These are phyloP conservation scores for Penstemon eatonii DNA, from an alignment of 257 asterid species.

Conservation along the genomic window DNA sequence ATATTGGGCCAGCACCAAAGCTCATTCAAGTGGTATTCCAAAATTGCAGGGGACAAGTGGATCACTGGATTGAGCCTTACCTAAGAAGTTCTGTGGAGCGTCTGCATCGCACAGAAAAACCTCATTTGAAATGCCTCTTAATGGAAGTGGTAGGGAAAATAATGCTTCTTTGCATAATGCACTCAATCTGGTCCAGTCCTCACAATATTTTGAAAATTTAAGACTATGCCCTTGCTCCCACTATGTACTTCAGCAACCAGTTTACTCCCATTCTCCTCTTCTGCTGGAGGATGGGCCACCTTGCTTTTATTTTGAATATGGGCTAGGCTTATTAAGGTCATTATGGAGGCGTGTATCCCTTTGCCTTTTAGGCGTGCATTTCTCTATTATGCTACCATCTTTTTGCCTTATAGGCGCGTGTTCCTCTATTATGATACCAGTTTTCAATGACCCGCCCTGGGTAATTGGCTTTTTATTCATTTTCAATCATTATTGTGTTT, in stretches of 20 bases:
- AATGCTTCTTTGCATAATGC: neutral
- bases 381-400: no score
- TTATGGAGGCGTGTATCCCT: no score
- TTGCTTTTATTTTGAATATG: no score
- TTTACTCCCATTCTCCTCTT: no score
- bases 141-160: constrained; percentile 76
- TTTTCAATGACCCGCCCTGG: no score
- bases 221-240: neutral
- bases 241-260: no score
- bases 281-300: no score
- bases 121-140: constrained; percentile 76
- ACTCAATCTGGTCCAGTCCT: neutral
- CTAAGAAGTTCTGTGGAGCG: constrained; percentile 78
- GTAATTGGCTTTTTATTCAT: neutral
- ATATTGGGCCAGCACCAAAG: constrained; percentile 97
- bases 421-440: no score
- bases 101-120: constrained; percentile 70
- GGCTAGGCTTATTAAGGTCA: no score
- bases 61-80: constrained; percentile 97
- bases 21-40: constrained; percentile 90
- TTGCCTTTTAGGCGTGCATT: no score
- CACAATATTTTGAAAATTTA: neutral
- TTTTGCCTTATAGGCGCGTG: no score
- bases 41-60: constrained; percentile 93
- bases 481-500: constrained; percentile 8